Base-by-base conservation (phyloP, 164 flowering plant species). In the Vitis rupestris region DNA sequence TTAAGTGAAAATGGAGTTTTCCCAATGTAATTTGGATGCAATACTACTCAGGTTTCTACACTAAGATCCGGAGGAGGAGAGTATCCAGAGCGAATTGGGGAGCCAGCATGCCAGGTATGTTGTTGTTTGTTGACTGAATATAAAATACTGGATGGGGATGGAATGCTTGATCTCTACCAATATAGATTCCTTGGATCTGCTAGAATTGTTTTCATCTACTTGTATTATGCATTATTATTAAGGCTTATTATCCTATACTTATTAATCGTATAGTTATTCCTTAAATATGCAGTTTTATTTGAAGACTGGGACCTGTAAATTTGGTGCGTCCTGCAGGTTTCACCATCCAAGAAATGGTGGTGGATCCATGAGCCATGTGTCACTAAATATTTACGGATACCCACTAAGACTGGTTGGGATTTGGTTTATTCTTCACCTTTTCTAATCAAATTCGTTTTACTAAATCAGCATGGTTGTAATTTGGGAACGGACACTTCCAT, bases 281-380 rank as follows among this genome's bases (percentile, higher is more conserved):
- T 53, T 19, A 7, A 37, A 55, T 68, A 19, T 64, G 74, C 82
- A 82, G 86, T 82, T 78, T 68, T 82, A 82, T 74, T 63, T 82
- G 56, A 79, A 79, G 70, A 82, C 82, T 27, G 81, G 85, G 57
- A 79, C 82, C 62, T 82, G 85, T 77, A 82, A 82, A 79, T 82
- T 79, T 68, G 85, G 85, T 31, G 69, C 75, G 57, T 82, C 85
- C 62, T 82, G 85, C 70, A 82, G 76, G 59, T 82, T 82, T 60
- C 79, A 82, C 73, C 85, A 82, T 63, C 85, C 85, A 29, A 82
- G 74, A 62, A 73, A 82, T 50, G 78, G 70, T 57, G 78, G 76
- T 71, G 83, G 85, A 71, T 69, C 75, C 57, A n/a, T 75, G 56
- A 73, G 69, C 65, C 75, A 71, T 30, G 79, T 76, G 65, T 78